These are phyloP conservation scores for Fomitopsis schrenkii DNA, from an alignment of 1,284 basidiomycete species.

Conservation along the genomic window DNA sequence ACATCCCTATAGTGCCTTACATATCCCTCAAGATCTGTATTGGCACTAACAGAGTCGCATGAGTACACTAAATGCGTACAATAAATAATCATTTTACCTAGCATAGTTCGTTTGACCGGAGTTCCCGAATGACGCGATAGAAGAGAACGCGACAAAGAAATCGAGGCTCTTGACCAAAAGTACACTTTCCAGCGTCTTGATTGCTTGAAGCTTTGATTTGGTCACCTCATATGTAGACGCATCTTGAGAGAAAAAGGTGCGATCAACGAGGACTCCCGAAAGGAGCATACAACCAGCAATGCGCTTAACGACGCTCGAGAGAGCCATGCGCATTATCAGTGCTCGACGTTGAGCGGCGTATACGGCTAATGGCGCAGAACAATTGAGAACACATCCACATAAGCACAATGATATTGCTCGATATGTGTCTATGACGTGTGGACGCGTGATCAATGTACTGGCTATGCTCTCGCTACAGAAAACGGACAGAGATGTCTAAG, in stretches of 20 bases:
- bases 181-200: constrained; percentile 21
- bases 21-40: constrained; percentile 28
- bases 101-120: constrained; percentile 39
- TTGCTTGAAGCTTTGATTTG: constrained; percentile 28
- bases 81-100: constrained; percentile 17
- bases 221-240: constrained; percentile 27
- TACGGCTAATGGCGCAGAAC: too few species aligned
- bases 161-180: constrained; percentile 27
- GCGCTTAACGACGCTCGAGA: not conserved
- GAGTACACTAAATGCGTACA: not conserved
- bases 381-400: too few species aligned
- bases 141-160: constrained; percentile 35
- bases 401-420: too few species aligned
- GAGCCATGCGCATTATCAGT: constrained; percentile 14
- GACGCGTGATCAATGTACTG: too few species aligned
- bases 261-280: constrained; percentile 29
- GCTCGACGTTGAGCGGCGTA: too few species aligned
- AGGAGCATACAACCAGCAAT: constrained; percentile 32
- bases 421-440: too few species aligned
- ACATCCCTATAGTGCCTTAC: constrained; percentile 26
- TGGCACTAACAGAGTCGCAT: constrained; percentile 23
- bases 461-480: too few species aligned
- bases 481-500: too few species aligned
- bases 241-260: constrained; percentile 26
- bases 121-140: constrained; percentile 33